phyloP scores from a whole-genome alignment of 306 rosid species.

The Malus fusca region DNA sequence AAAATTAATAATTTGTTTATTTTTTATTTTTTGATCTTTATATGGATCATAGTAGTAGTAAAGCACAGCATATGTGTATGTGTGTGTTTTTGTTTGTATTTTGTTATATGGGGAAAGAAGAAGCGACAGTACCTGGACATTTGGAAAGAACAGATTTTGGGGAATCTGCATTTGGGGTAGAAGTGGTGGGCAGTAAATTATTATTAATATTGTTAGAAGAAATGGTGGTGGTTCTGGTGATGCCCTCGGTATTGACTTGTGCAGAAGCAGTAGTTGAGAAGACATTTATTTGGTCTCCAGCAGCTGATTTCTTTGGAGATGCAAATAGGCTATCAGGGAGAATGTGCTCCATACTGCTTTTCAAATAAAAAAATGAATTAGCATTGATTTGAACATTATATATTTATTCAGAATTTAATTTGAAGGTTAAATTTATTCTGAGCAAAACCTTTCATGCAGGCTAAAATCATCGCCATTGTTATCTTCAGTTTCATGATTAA shows the following conservation, averaged over 20 bases:
- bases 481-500: constrained; percentile 9
- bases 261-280: constrained; percentile 24
- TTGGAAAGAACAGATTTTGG: constrained; percentile 34
- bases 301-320: constrained; percentile 71
- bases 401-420: neutral
- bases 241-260: constrained; percentile 26
- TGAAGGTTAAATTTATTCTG: neutral
- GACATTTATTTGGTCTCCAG: constrained; percentile 15
- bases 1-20: constrained; percentile 13
- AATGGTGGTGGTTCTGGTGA: constrained; percentile 8
- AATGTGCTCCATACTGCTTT: constrained; percentile 53
- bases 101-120: neutral
- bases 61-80: neutral
- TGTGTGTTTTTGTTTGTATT: neutral
- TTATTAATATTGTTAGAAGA: constrained; percentile 10
- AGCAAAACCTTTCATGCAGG: constrained; percentile 35
- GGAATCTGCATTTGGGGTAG: constrained; percentile 34
- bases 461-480: constrained; percentile 24
- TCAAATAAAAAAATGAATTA: neutral
- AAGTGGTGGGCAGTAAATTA: constrained; percentile 23
- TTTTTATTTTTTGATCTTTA: neutral
- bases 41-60: neutral
- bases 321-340: constrained; percentile 85
- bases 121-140: constrained; percentile 41
- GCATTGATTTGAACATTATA: neutral